A percentile compares a stretch with the other conserved stretches of the same genome.
Conservation (phyloP, 2,329 filamentous ascomycete genomes). For the Saccharata proteae region DNA sequence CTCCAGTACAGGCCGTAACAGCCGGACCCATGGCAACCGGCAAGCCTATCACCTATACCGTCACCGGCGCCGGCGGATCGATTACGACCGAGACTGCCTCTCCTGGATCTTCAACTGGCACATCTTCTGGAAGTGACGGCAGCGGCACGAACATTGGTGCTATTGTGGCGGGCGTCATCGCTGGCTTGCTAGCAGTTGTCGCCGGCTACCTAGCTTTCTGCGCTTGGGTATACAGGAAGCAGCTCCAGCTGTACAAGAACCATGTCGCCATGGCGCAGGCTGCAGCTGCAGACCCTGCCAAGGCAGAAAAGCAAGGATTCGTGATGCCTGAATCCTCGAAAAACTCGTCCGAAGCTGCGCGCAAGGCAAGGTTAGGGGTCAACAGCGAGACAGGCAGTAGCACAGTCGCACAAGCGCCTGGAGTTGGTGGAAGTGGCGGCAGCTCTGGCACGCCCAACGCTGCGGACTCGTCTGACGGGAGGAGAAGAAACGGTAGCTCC, state of each 20-base stretch:
- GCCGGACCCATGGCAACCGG: constrained; percentile 61
- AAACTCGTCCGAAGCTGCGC: not conserved
- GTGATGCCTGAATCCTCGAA: constrained; percentile 13
- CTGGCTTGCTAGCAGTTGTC: constrained; percentile 50
- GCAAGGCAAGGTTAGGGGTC: not conserved
- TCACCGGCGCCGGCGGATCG: constrained; percentile 32
- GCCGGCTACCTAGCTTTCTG: constrained; percentile 59
- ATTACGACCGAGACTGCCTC: constrained; percentile 26
- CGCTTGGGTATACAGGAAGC: constrained; percentile 60
- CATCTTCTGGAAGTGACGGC: constrained; percentile 11
- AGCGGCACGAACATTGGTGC: constrained; percentile 36
- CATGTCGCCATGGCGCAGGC: constrained; percentile 56
- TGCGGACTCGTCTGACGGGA: constrained; percentile 2
- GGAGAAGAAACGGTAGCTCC: constrained; percentile 21
- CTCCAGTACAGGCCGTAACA: constrained; percentile 50
- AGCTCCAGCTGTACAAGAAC: constrained; percentile 56
- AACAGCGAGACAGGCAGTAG: constrained; percentile 18
- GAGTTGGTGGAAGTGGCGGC: constrained; percentile 10
- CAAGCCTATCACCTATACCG: constrained; percentile 55
- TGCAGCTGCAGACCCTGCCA: constrained; percentile 35
- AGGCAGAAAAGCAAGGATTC: constrained; percentile 25
- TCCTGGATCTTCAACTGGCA: too few relatives aligned
- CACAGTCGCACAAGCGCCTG: constrained; percentile 16
- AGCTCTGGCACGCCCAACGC: constrained; percentile 10
- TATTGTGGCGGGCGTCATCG: constrained; percentile 48